Percentiles rank a stretch among this genome's conserved stretches.
Evolutionary conservation across 805 yeast species (phyloP).

Genomic region (Yarrowia alimentaria): DNA sequence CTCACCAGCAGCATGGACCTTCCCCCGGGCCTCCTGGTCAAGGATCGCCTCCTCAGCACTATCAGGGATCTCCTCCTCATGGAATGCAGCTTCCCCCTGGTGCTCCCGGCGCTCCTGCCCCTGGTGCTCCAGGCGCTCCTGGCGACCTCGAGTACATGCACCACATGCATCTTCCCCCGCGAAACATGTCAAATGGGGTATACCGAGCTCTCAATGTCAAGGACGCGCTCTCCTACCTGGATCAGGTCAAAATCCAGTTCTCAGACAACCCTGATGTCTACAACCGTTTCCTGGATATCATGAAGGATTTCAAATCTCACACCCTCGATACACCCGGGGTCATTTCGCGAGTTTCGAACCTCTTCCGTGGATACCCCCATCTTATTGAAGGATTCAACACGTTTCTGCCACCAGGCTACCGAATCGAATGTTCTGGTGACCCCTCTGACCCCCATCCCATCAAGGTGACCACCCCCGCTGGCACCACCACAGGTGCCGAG

Average conservation of each 20-base stretch:
- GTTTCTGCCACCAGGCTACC: conserved; percentile 92
- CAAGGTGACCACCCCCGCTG: conserved; percentile 92
- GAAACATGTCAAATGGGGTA: conserved; percentile 35
- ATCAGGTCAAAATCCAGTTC: conserved; percentile 92
- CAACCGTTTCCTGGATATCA: conserved; percentile 91
- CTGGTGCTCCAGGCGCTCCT: no score
- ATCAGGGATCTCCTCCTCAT: conserved; percentile 28
- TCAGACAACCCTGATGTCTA: conserved; percentile 91
- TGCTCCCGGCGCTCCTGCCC: conserved; percentile 28
- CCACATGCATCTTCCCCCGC: conserved; percentile 24
- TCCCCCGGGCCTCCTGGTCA: no score
- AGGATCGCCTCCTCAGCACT: conserved; percentile 18
- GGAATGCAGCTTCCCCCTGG: conserved; percentile 1
- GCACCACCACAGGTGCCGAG: conserved; percentile 60
- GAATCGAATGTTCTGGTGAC: conserved; percentile 84
- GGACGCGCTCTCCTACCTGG: conserved; percentile 92
- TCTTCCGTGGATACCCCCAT: conserved; percentile 88
- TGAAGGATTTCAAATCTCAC: conserved; percentile 99
- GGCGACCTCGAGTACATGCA: conserved; percentile 22
- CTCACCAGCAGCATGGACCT: no score
- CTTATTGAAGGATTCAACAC: conserved; percentile 97
- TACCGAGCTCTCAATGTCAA: conserved; percentile 80
- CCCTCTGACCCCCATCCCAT: conserved; percentile 91
- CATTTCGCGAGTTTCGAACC: conserved; percentile 86
- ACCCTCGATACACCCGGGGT: conserved; percentile 93